phyloP scores from a whole-genome alignment of 768 basidiomycete genomes.

The Trametes cingulata region DNA sequence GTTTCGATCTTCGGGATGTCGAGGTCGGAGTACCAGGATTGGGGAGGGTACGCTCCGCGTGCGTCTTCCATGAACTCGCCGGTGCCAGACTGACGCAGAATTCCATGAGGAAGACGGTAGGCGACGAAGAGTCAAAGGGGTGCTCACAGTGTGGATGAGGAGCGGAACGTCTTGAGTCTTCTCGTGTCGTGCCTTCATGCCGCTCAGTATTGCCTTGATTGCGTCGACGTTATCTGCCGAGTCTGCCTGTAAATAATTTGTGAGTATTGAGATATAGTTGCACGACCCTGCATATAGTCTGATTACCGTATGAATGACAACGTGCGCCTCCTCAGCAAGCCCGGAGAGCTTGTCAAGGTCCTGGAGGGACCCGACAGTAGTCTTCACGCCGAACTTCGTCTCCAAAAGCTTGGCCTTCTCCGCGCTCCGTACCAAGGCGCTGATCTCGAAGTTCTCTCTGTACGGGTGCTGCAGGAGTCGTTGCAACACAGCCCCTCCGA shows the following conservation, averaged over 20 bases:
- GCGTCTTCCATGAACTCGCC: constrained; percentile 48
- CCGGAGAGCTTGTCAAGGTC: constrained; percentile 41
- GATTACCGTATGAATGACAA: constrained; percentile 52
- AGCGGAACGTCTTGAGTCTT: constrained; percentile 36
- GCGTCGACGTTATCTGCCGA: constrained; percentile 45
- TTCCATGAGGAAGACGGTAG: neutral
- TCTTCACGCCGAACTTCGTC: constrained; percentile 22
- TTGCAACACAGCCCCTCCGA: constrained; percentile 53
- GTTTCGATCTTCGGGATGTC: constrained; percentile 47
- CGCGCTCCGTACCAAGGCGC: constrained; percentile 46
- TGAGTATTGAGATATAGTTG: neutral
- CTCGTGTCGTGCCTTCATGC: constrained; percentile 48
- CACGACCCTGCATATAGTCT: constrained; percentile 19
- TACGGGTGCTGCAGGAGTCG: constrained; percentile 47
- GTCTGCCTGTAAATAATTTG: constrained; percentile 39
- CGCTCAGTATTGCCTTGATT: constrained; percentile 48
- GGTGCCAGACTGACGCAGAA: constrained; percentile 21
- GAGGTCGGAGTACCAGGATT: constrained; percentile 51
- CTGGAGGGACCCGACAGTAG: constrained; percentile 21
- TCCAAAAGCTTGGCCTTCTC: constrained; percentile 34
- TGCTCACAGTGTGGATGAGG: constrained; percentile 52
- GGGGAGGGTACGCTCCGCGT: constrained; percentile 39
- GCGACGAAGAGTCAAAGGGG: constrained; percentile 20
- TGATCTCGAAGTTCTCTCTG: constrained; percentile 43
- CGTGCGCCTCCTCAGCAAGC: constrained; percentile 44